A percentile compares a stretch with the other conserved stretches of the same genome.
Evolutionary conservation across 2,329 filamentous ascomycete genomes (phyloP).

Genomic region (Chaetomium sp.): DNA sequence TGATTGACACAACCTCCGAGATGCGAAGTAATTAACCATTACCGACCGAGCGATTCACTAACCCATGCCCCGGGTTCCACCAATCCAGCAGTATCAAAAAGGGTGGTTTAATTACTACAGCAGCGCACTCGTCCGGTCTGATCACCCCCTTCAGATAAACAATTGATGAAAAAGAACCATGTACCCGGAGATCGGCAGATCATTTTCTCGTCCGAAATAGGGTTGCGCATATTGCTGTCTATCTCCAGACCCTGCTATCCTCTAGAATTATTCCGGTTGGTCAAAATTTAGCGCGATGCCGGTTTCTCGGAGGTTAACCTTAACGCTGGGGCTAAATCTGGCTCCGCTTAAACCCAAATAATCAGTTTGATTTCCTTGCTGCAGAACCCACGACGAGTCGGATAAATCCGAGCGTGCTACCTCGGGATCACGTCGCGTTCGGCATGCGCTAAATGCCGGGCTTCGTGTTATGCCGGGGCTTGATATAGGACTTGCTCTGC

Average conservation of each 20-base stretch:
- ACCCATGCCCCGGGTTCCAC: too few species aligned
- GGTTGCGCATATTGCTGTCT: slow-evolving; percentile 12
- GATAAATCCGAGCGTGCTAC: not conserved
- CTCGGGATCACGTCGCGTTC: not conserved
- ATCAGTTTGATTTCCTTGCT: too few species aligned
- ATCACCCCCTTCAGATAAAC: slow-evolving; percentile 1
- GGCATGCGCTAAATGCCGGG: too few species aligned
- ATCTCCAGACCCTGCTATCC: not conserved
- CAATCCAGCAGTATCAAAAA: too few species aligned
- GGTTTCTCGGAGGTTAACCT: too few species aligned
- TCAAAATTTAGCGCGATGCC: not conserved
- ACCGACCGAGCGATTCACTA: too few species aligned
- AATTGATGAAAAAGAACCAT: not conserved
- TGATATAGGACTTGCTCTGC: too few species aligned
- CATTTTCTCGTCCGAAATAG: slow-evolving; percentile 11
- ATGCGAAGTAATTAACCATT: too few species aligned
- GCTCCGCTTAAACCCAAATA: slow-evolving; percentile 4
- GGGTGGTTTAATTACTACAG: too few species aligned
- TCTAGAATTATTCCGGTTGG: slow-evolving; percentile 6
- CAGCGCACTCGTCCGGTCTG: too few species aligned
- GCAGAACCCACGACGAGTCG: not conserved
- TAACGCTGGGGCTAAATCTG: slow-evolving; percentile 11
- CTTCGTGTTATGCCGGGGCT: too few species aligned
- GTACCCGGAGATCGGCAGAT: slow-evolving; percentile 20
- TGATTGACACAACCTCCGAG: too few species aligned